These are phyloP conservation scores for Cladophialophora exuberans DNA, from an alignment of 2,329 filamentous ascomycete species.

Conservation along the genomic window DNA sequence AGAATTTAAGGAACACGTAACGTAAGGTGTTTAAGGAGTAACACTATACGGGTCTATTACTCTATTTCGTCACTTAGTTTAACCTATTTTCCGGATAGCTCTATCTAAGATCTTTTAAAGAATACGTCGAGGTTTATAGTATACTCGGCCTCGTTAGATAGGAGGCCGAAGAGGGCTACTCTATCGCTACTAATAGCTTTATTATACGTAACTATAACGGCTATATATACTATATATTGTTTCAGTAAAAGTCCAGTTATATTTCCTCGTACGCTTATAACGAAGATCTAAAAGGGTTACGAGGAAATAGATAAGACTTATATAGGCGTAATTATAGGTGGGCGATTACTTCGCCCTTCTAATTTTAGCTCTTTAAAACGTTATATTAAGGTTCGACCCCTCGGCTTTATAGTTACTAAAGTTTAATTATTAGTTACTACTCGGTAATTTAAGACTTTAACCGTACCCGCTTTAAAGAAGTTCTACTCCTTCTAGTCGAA, in stretches of 20 bases:
- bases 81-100: constrained; percentile 71
- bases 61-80: constrained; percentile 50
- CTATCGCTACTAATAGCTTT: constrained; percentile 36
- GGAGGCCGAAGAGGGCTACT: background rate
- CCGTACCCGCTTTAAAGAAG: too few species aligned
- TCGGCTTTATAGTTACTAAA: too few species aligned
- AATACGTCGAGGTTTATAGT: constrained; percentile 53
- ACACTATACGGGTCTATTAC: too few species aligned
- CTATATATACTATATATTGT: constrained; percentile 25
- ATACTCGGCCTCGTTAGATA: background rate
- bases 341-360: constrained; percentile 24
- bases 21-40: too few species aligned
- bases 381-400: too few species aligned
- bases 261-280: constrained; percentile 45
- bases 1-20: too few species aligned
- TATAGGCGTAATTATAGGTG: constrained; percentile 46
- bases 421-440: too few species aligned
- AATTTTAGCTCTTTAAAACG: too few species aligned
- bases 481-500: too few species aligned
- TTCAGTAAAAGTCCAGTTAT: constrained; percentile 47
- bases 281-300: constrained; percentile 40
- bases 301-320: constrained; percentile 48
- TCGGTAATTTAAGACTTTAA: too few species aligned
- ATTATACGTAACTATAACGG: constrained; percentile 17
- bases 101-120: constrained; percentile 58